A percentile compares a stretch with the other conserved stretches of the same genome.
Evolutionary conservation across 805 yeast genomes (phyloP).

Genomic region (Teunomyces cretensis): DNA sequence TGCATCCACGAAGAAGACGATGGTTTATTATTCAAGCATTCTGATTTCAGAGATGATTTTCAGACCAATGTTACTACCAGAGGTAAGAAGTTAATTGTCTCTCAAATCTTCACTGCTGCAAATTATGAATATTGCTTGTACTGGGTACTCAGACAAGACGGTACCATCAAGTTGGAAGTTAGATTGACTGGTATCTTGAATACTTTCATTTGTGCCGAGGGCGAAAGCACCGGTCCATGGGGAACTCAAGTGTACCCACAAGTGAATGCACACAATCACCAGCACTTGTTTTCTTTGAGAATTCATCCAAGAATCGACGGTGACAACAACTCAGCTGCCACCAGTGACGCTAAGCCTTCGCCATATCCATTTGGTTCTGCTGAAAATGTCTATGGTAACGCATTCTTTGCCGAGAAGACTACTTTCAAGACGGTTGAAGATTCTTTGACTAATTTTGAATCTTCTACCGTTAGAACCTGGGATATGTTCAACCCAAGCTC

Average conservation of each 20-base stretch:
- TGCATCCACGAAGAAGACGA: constrained; percentile 88
- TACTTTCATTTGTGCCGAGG: constrained; percentile 64
- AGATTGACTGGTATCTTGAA: constrained; percentile 81
- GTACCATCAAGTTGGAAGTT: constrained; percentile 75
- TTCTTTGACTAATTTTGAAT: constrained; percentile 60
- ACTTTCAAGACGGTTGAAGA: constrained; percentile 68
- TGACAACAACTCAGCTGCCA: constrained; percentile 71
- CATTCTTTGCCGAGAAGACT: constrained; percentile 63
- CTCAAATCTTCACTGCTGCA: constrained; percentile 84
- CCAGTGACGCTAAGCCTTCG: constrained; percentile 61
- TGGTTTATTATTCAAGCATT: constrained; percentile 76
- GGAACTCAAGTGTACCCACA: constrained; percentile 80
- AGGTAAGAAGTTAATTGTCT: constrained; percentile 69
- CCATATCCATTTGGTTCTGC: constrained; percentile 60
- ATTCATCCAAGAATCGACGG: constrained; percentile 82
- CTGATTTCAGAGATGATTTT: constrained; percentile 80
- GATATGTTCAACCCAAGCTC: constrained; percentile 72
- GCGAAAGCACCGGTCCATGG: constrained; percentile 71
- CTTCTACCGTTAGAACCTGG: constrained; percentile 71
- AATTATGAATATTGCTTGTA: constrained; percentile 83
- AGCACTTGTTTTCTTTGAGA: constrained; percentile 77
- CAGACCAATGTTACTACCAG: constrained; percentile 73
- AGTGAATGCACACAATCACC: constrained; percentile 84
- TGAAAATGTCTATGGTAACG: constrained; percentile 79
- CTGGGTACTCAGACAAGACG: constrained; percentile 83